Conservation (phyloP, 768 basidiomycete species). For the Mrakia gelida region DNA sequence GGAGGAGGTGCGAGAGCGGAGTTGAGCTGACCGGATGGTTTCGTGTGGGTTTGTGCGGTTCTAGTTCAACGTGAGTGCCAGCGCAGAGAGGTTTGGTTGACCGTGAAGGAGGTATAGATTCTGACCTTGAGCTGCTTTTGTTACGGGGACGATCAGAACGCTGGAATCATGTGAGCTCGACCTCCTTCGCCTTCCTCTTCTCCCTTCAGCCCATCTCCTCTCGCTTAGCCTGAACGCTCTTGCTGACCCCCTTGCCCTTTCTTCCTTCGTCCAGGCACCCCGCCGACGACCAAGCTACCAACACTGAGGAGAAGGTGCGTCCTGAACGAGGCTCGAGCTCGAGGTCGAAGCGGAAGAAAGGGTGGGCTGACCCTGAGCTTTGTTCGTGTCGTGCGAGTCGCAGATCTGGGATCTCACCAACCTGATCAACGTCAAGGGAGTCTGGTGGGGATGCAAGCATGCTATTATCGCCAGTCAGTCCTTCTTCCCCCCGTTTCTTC, state of each 20-base stretch:
- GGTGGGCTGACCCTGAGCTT: background rate
- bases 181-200: background rate
- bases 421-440: slow-evolving; percentile 32
- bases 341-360: background rate
- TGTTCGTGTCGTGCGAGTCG: background rate
- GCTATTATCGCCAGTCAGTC: slow-evolving; percentile 75
- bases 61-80: slow-evolving; percentile 27
- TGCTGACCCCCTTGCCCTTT: too few relatives aligned
- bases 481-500: background rate
- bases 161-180: slow-evolving; percentile 76
- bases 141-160: background rate
- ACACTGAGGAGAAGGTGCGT: slow-evolving; percentile 70
- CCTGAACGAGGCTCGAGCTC: background rate
- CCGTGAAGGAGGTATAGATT: background rate
- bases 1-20: background rate
- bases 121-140: background rate
- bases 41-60: background rate
- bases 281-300: slow-evolving; percentile 86
- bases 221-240: background rate
- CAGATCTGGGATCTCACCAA: slow-evolving; percentile 67
- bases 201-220: background rate
- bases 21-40: background rate
- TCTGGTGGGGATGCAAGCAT: slow-evolving; percentile 90
- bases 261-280: slow-evolving; percentile 53
- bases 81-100: too few relatives aligned